Evolutionary conservation across 2,329 filamentous ascomycete genomes (phyloP).

Genomic region (Samsoniella hepiali): DNA sequence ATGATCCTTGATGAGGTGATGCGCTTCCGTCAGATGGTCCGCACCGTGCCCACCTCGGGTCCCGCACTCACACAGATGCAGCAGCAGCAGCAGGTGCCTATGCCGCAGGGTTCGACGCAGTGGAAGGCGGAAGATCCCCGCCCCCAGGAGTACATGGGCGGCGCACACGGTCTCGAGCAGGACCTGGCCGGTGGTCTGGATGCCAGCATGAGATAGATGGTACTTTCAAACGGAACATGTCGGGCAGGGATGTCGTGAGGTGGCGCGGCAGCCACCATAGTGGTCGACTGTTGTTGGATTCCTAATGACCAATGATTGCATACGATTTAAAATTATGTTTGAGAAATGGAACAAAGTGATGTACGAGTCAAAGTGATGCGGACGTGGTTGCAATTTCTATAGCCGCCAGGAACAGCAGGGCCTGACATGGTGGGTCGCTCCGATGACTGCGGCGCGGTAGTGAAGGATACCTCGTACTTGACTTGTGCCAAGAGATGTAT

Average conservation of each 20-base stretch:
- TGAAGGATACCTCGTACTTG: neutral
- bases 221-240: neutral
- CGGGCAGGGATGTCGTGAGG: neutral
- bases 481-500: neutral
- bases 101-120: constrained; percentile 48
- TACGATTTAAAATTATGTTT: neutral
- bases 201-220: constrained; percentile 23
- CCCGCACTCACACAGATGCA: constrained; percentile 35
- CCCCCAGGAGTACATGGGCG: constrained; percentile 54
- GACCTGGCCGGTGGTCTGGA: constrained; percentile 60
- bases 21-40: constrained; percentile 68
- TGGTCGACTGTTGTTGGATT: constrained; percentile 2
- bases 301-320: constrained; percentile 14
- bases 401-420: neutral
- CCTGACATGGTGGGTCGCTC: neutral
- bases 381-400: constrained; percentile 5
- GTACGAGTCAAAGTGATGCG: neutral
- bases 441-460: neutral
- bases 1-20: constrained; percentile 97
- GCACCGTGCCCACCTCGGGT: constrained; percentile 45
- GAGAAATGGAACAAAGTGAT: neutral
- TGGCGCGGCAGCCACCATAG: neutral
- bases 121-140: constrained; percentile 60
- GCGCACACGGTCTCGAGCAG: constrained; percentile 52
- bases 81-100: constrained; percentile 44